Percentiles rank a stretch among this genome's conserved stretches.
Conservation (phyloP, 805 yeast genomes). For the Martiniozyma abietophila region DNA sequence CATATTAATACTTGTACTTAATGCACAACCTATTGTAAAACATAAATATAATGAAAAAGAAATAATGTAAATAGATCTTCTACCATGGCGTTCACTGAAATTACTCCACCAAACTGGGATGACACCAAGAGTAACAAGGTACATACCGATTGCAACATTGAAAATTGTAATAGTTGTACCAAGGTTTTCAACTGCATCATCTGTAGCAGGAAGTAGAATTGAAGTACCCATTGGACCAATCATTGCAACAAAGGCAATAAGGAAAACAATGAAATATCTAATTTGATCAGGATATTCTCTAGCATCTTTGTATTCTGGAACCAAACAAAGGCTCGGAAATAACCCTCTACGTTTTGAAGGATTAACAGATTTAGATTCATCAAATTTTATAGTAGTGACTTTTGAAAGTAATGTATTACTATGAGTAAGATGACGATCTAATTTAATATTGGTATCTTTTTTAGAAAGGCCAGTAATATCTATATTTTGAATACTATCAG, state of each 20-base stretch:
- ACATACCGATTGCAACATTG: constrained; percentile 74
- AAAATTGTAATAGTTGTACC: constrained; percentile 51
- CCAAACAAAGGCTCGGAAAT: constrained; percentile 36
- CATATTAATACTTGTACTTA: constrained; percentile 49
- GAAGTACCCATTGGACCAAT: constrained; percentile 89
- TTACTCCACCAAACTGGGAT: constrained; percentile 89
- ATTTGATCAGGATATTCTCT: constrained; percentile 43
- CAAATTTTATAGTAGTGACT: constrained; percentile 19
- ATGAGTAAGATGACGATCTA: constrained; percentile 6
- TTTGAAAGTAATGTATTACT: constrained; percentile 9
- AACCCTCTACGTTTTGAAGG: constrained; percentile 48
- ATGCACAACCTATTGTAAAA: constrained; percentile 65
- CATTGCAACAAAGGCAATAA: constrained; percentile 66
- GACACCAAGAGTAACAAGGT: constrained; percentile 62
- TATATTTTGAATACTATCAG: no score
- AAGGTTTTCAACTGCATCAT: constrained; percentile 44
- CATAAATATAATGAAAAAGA: constrained; percentile 56
- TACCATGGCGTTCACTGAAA: constrained; percentile 64
- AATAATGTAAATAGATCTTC: constrained; percentile 62
- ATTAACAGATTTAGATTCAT: constrained; percentile 26
- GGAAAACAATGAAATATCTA: constrained; percentile 47
- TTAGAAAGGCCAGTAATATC: no score
- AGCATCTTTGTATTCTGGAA: constrained; percentile 71
- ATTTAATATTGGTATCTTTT: no score
- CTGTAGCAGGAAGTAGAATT: constrained; percentile 70